Conservation (phyloP, 2,329 filamentous ascomycete species). For the Rutstroemia sp. region DNA sequence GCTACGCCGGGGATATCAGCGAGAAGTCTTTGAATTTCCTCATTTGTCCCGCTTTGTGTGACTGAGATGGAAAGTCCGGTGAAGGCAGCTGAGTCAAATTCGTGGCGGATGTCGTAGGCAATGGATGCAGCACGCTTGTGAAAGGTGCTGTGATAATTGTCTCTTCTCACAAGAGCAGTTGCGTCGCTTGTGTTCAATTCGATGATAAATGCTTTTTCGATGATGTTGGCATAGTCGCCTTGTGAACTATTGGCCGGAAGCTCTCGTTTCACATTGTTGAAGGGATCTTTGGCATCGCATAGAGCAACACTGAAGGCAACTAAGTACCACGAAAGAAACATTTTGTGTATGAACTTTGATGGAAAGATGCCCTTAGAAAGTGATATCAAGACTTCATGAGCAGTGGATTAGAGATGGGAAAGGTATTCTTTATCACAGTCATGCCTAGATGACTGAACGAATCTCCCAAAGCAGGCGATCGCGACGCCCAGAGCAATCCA, state of each 20-base stretch:
- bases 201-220: slow-evolving; percentile 7
- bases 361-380: no score
- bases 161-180: not conserved
- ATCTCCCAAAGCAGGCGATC: no score
- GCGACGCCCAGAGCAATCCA: no score
- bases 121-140: slow-evolving; percentile 2
- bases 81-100: slow-evolving; percentile 4
- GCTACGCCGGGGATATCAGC: not conserved
- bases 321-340: not conserved
- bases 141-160: not conserved
- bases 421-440: no score
- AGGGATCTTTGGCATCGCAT: not conserved
- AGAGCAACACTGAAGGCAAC: not conserved
- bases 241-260: not conserved
- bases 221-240: not conserved
- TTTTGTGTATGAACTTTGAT: not conserved
- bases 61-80: slow-evolving; percentile 5
- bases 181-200: not conserved
- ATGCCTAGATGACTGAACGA: no score
- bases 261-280: not conserved
- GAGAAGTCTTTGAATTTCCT: not conserved
- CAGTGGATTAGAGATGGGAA: no score
- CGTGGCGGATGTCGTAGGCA: slow-evolving; percentile 5
- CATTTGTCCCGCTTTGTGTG: not conserved
- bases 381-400: no score